Evolutionary conservation across 2,329 filamentous ascomycete species (phyloP).

Genomic region (Teratosphaeria destructans): DNA sequence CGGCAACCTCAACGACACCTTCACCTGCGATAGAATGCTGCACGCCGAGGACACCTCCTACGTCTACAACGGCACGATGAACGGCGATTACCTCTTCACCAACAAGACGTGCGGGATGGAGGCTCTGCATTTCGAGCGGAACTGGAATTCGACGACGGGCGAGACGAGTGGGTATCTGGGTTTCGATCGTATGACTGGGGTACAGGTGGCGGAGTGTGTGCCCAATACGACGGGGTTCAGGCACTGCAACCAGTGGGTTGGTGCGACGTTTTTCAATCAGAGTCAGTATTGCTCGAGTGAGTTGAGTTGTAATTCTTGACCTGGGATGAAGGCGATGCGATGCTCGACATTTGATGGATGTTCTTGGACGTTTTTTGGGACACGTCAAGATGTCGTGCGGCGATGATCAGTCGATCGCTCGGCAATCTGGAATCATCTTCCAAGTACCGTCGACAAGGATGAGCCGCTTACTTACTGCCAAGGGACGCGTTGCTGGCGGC

Average conservation of each 20-base stretch:
- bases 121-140: conserved; percentile 8
- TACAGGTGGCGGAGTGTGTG: conserved; percentile 7
- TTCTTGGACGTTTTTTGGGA: not conserved
- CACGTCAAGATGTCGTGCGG: no score
- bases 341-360: not conserved
- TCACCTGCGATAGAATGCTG: conserved; percentile 9
- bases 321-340: not conserved
- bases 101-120: conserved; percentile 10
- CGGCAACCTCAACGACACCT: conserved; percentile 5
- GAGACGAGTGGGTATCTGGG: not conserved
- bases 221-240: not conserved
- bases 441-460: no score
- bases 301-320: not conserved
- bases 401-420: no score
- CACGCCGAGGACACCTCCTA: conserved; percentile 12
- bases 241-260: conserved; percentile 13
- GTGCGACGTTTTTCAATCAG: conserved; percentile 9
- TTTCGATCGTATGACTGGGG: not conserved
- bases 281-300: conserved; percentile 10
- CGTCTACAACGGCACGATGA: conserved; percentile 11
- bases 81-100: conserved; percentile 3
- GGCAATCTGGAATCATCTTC: not conserved
- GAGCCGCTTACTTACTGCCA: no score
- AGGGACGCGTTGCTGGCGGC: no score
- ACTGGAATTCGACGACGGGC: conserved; percentile 6